Evolutionary conservation across 441 rosid genomes (phyloP).

Genomic region (Populus hybrid): DNA sequence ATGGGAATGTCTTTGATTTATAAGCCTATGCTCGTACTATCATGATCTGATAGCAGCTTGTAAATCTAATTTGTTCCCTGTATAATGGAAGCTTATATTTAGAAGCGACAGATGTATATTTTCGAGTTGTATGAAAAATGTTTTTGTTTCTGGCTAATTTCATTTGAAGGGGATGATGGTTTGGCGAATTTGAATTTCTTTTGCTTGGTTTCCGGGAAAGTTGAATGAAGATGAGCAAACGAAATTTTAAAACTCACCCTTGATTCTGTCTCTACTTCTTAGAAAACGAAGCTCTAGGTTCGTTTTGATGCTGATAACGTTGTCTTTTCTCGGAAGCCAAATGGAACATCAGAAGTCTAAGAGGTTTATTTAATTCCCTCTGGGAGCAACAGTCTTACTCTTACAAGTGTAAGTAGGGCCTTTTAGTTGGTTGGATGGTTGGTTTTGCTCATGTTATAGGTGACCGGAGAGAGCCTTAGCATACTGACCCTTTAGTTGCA

Average conservation of each 20-base stretch:
- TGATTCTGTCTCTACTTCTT: neutral
- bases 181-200: constrained; percentile 6
- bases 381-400: neutral
- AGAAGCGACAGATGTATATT: neutral
- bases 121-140: neutral
- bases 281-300: neutral
- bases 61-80: neutral
- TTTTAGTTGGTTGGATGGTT: neutral
- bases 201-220: constrained; percentile 5
- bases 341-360: neutral
- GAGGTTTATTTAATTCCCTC: neutral
- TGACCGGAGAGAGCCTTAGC: neutral
- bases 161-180: neutral
- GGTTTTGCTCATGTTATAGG: neutral
- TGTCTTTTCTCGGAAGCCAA: neutral
- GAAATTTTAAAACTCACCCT: neutral
- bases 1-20: constrained; percentile 5
- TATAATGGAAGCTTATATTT: neutral
- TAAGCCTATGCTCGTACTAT: neutral
- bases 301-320: neutral
- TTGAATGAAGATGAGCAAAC: constrained; percentile 2
- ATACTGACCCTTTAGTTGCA: neutral
- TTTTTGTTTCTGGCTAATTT: neutral
- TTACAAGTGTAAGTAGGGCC: neutral
- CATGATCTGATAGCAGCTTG: constrained; percentile 3